Percentiles rank a stretch among this genome's conserved stretches.
Conservation (phyloP, 192 early-diverging fungal genomes). For the Podila horticola region DNA sequence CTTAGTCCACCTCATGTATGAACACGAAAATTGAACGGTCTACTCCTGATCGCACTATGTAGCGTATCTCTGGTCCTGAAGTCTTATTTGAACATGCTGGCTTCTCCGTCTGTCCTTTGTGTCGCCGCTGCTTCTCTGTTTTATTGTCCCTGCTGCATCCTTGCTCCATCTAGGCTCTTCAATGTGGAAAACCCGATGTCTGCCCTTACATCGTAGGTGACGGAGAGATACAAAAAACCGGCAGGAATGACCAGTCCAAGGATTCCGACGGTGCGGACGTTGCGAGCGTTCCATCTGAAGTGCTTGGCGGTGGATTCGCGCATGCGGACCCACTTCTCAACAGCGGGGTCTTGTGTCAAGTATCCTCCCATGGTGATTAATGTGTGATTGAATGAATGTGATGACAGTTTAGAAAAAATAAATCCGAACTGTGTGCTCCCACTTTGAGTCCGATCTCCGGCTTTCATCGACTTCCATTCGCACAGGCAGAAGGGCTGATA, state of each 20-base stretch:
- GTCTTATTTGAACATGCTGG: too few species aligned
- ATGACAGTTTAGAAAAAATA: too few species aligned
- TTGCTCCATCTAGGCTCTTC: background rate
- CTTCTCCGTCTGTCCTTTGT: too few species aligned
- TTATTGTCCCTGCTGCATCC: background rate
- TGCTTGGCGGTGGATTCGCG: slow-evolving; percentile 48
- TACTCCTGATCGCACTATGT: too few species aligned
- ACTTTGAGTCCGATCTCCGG: too few species aligned
- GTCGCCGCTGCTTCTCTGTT: background rate
- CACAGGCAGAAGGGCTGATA: too few species aligned
- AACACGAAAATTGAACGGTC: too few species aligned
- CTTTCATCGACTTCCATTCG: too few species aligned
- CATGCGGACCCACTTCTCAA: slow-evolving; percentile 55
- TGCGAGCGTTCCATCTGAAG: slow-evolving; percentile 44
- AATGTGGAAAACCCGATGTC: background rate
- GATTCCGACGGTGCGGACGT: slow-evolving; percentile 20
- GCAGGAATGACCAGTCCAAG: slow-evolving; percentile 51
- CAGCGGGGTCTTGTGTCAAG: slow-evolving; percentile 46
- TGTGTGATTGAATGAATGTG: background rate
- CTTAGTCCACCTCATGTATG: too few species aligned
- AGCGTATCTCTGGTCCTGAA: too few species aligned
- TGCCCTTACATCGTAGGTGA: slow-evolving; percentile 34
- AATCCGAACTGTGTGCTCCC: too few species aligned
- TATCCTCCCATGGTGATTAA: slow-evolving; percentile 42
- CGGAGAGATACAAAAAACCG: slow-evolving; percentile 32